Evolutionary conservation across 345 rosid genomes (phyloP), one percentile per base, ranked within the genome.

Genomic region (Chamaenerion angustifolium): DNA sequence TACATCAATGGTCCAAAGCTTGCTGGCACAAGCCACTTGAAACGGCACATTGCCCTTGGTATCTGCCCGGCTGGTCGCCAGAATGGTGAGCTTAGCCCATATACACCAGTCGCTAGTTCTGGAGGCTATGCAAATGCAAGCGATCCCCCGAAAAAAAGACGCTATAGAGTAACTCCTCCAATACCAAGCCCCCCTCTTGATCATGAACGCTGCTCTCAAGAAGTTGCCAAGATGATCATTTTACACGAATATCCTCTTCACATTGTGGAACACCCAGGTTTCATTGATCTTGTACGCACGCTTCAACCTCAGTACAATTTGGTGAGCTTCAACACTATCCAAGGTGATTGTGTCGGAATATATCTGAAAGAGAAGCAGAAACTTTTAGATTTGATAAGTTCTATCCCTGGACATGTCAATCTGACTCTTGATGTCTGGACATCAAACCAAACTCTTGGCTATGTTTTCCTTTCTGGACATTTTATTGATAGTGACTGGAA

Each of bases 21-120:
- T 31, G 96, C 98, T 0, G 98, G 96, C 19, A 90, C 98, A 1
- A 90, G 98, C 70, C 96, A 90, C 78, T 94, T 90, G 45, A 90
- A 86, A 69, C 80, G 98, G 56, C 98, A 90, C 56, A 81, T 90
- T 69, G 76, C 83, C 48, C 48, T 76, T 69, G 96, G 96, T 14
- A 86, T 79, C 52, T 90, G 98, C 56, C 96, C 85, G 5, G 37
- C 37, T 43, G 75, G 71, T 64, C 79, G 81, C 51, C 83, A 82
- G 51, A 63, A 42, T 35, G 61, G 58, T 60, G 77, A 65, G 53
- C 55, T 49, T 60, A 6, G 42, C 46, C 53, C 63, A 7, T 55
- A 40, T 19, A 54, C 73, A 3, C 72, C 74, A 0, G 75, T 54
- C 42, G 13, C 65, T 45, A 82, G 49, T 66, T 54, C 21, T 52